Base-by-base conservation (phyloP, 2,329 filamentous ascomycete species). In the Hymenoscyphus fraxineus region DNA sequence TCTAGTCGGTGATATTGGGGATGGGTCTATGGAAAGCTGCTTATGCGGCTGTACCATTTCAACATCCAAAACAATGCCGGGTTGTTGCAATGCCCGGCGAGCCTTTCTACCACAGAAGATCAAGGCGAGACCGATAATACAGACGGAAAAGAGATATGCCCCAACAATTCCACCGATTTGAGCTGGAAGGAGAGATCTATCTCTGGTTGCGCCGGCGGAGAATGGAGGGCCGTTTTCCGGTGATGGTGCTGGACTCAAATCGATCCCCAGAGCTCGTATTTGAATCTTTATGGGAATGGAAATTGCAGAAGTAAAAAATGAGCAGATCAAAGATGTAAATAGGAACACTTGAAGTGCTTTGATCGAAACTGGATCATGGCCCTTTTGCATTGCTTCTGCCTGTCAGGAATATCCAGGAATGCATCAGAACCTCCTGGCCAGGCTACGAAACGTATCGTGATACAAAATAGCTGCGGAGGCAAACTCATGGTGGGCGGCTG, bases 161-260 rank as follows among this genome's bases (percentile, higher is more conserved):
- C 88, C 92, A 65, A 94, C 83, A 66, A 98, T 90, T 69, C 88
- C 92, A 68, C 90, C 89, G 70, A 97, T 88, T 77, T 97, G 89
- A 65, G 87, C 88, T 19, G 93, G 92, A 27, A 97, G 85, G 63
- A 89, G 86, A 19, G 82, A 78, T 68, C 80, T 79, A 75, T 93
- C 82, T 71, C 86, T 80, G 59, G 86, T 76, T 44, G 88, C 85
- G 71, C 82, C 77, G 63, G 81, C 80, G 51, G 87, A 87, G 56
- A 87, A 75, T 9, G 84, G 80, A 64, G 88, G 84, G 7, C 85
- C 85, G 77, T 87, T 79, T 76, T 86, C 82, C 64, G 85, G 81
- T 60, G 85, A 76, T 54, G 86, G 85, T 40, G 86, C 82, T 58
- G 85, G 85, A 68, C 78, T 79, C 68, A 81, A 81, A 72, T 85